Evolutionary conservation across 306 rosid species (phyloP), one percentile per base, ranked within the genome.

Genomic region (Fagus sylvatica): DNA sequence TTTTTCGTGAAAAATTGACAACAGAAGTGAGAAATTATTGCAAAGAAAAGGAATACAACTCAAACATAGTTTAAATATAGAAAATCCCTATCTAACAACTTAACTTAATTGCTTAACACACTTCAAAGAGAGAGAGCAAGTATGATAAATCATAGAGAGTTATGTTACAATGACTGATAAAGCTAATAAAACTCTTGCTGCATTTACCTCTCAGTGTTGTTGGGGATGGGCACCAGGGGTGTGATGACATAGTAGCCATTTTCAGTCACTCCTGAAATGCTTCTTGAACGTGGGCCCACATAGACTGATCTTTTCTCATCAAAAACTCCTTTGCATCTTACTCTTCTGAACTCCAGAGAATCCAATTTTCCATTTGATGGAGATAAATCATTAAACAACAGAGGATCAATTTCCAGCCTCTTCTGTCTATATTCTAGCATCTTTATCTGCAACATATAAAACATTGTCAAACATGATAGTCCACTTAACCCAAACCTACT

Each of bases 241-340:
- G 98, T 93, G 73, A 93, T 87, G 74, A 95, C 83, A 83, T 74
- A 93, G 89, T 95, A 88, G 77, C 99, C 99, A 72, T 95, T 95
- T 85, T 93, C 97, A 28, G 98, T 91, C 74, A 95, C 86, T 79
- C 99, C 98, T 12, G 98, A 95, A 86, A 95, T 93, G 86, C 98
- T 95, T 88, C 99, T 87, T 72, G 98, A 93, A 66, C 99, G 98
- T 69, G 99, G 98, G 48, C 97, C 99, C 53, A 95, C 86, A n/a
- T 65, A 93, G 80, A 93, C 86, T 55, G 98, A 93, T 37, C 78
- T 91, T 78, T 84, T 80, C 79, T 93, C 98, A 85, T 95, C 90
- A 78, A 89, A 91, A 81, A 82, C 80, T 56, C 99, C 98, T 74
- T 81, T 85, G 79, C 91, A 88, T 13, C 68, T 46, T 61, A 93